A percentile compares a stretch with the other conserved stretches of the same genome.
Conservation (phyloP, 2,329 filamentous ascomycete species). For the Calycina herbarum region DNA sequence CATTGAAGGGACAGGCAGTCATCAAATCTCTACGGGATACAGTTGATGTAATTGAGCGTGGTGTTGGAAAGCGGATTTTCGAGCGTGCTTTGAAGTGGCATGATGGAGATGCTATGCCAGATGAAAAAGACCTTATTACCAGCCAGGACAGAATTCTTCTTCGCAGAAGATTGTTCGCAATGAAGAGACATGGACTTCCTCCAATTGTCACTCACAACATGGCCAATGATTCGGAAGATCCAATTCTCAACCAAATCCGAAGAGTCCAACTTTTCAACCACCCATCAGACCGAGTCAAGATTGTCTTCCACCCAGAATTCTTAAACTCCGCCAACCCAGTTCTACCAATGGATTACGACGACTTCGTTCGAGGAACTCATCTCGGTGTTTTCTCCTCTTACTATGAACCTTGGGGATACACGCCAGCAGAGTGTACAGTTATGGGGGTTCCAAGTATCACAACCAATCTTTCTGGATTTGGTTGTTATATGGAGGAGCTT, state of each 20-base stretch:
- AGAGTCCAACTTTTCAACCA: conserved; percentile 97
- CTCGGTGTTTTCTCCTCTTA: conserved; percentile 95
- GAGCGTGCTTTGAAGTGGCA: conserved; percentile 94
- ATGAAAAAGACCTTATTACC: conserved; percentile 94
- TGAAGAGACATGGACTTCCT: conserved; percentile 88
- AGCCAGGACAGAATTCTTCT: conserved; percentile 90
- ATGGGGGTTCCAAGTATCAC: conserved; percentile 99
- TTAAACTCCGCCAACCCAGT: conserved; percentile 94
- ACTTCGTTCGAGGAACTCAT: conserved; percentile 96
- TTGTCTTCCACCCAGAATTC: conserved; percentile 98
- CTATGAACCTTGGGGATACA: conserved; percentile 99
- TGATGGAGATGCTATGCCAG: conserved; percentile 88
- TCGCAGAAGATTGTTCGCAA: conserved; percentile 87
- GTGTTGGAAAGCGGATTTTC: conserved; percentile 90
- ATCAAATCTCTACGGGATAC: conserved; percentile 96
- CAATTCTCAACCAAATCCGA: conserved; percentile 92
- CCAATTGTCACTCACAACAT: conserved; percentile 99
- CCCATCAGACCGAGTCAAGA: conserved; percentile 90
- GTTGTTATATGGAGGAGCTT: conserved; percentile 98
- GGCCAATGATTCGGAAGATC: conserved; percentile 90
- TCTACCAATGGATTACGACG: conserved; percentile 93
- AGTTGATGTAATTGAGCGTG: conserved; percentile 86
- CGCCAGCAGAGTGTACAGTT: conserved; percentile 94
- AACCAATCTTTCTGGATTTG: conserved; percentile 95
- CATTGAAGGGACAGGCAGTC: conserved; percentile 93